phyloP scores from a whole-genome alignment of 441 rosid genomes.

The Oxalis stricta region DNA sequence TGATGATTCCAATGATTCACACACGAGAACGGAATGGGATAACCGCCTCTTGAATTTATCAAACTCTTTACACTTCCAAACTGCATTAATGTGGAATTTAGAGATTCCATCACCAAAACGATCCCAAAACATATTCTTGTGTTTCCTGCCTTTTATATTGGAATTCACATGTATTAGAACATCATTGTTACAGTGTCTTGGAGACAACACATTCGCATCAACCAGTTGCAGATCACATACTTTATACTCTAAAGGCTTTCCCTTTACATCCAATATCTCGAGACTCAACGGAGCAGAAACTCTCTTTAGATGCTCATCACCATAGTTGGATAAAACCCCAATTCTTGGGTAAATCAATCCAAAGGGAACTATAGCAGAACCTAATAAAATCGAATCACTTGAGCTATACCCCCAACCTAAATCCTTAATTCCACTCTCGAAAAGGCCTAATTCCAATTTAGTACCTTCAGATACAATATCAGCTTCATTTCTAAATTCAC shows the following conservation, averaged over 20 bases:
- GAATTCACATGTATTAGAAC: conserved; percentile 8
- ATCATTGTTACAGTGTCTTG: conserved; percentile 6
- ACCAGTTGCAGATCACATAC: conserved; percentile 53
- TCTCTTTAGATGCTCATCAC: conserved; percentile 5
- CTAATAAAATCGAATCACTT: conserved; percentile 44
- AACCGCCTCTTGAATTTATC: conserved; percentile 22
- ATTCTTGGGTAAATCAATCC: conserved; percentile 74
- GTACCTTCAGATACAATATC: too few relatives aligned
- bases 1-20: conserved; percentile 18
- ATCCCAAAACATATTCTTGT: conserved; percentile 16
- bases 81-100: conserved; percentile 37
- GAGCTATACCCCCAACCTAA: conserved; percentile 87
- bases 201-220: conserved; percentile 11
- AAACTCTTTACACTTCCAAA: conserved; percentile 26
- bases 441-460: conserved; percentile 19
- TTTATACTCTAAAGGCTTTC: conserved; percentile 69
- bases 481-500: conserved; percentile 11
- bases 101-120: conserved; percentile 21
- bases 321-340: conserved; percentile 20
- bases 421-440: conserved; percentile 39
- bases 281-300: conserved; percentile 35
- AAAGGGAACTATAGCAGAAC: conserved; percentile 56
- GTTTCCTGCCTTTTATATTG: conserved; percentile 9
- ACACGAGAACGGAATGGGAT: conserved; percentile 32
- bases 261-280: conserved; percentile 50